Percentiles rank a stretch among this genome's conserved stretches.
Evolutionary conservation across 345 rosid species (phyloP).

Genomic region (Rhodamnia argentea): DNA sequence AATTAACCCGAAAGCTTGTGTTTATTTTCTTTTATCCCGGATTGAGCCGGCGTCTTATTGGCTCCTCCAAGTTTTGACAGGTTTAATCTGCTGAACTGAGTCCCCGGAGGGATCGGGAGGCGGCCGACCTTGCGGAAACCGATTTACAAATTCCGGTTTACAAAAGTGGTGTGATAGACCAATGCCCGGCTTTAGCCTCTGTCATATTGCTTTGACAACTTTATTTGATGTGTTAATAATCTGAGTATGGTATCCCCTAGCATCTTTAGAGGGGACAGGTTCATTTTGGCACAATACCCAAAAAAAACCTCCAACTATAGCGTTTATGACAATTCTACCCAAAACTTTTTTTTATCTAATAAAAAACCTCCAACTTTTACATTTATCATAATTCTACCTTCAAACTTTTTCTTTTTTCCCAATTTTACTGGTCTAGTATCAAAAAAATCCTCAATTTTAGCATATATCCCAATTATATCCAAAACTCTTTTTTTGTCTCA

Average conservation of each 20-base stretch:
- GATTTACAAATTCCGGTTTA: not conserved
- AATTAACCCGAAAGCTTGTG: not conserved
- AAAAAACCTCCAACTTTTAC: too few species aligned
- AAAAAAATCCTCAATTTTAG: too few species aligned
- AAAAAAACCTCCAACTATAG: too few species aligned
- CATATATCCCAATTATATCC: too few species aligned
- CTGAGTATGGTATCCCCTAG: not conserved
- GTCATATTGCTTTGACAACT: not conserved
- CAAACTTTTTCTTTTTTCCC: too few species aligned
- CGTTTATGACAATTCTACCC: too few species aligned
- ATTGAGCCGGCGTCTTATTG: not conserved
- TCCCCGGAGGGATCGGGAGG: too few species aligned
- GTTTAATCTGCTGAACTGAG: not conserved
- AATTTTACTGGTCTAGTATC: too few species aligned
- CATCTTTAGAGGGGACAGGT: not conserved
- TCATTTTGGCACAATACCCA: too few species aligned
- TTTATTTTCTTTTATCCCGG: not conserved
- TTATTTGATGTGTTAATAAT: not conserved
- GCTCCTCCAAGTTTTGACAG: not conserved
- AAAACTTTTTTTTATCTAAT: too few species aligned
- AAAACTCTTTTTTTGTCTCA: too few species aligned
- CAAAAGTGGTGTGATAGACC: not conserved
- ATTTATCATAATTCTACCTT: too few species aligned
- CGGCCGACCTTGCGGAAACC: not conserved
- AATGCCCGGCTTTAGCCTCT: not conserved